Base-by-base conservation (phyloP, 2,329 filamentous ascomycete species). In the Aurifilum marmelostoma region DNA sequence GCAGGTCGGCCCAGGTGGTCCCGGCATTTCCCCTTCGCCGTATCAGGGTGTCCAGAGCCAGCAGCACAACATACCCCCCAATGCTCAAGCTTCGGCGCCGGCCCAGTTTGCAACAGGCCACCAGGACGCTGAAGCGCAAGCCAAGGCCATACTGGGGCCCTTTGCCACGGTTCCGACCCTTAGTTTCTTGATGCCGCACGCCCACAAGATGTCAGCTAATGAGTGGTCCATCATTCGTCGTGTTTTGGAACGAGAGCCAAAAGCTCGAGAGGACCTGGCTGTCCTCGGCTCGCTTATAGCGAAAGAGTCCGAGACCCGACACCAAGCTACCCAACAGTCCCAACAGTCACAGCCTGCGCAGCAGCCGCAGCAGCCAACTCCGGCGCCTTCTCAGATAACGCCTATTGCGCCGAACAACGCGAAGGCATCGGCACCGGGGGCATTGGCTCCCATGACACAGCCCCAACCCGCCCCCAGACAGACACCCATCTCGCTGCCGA, bases 161-260 rank as follows among this genome's bases (percentile, higher is more conserved):
- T 82, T 91, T 59, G 86, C 90, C 16, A 83, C 82, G 29, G 87
- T 88, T 21, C 88, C 90, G 0, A 91, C 90, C 0, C 88, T 92
- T 11, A 84, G 87, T 32, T 91, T 93, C 73, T 81, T 94, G 5
- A 82, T 93, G 59, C 87, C 89, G 6, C 89, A 92, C 72, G 90
- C 90, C 0, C 88, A 85, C 27, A 85, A 87, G 63, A 92, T 92
- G 83, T 85, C 89, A 60, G 83, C 87, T n/a, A 81, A 86, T 21
- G 92, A 97, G 76, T 91, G 96, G 86, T 84, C 87, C 67, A 88
- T 96, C 37, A 87, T 97, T 71, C 85, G 87, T 65, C 84, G 86
- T 52, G 89, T 95, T 18, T 84, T 93, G 32, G 85, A 89, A 63
- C 83, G 85, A 14, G 89, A 93, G 67, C 88, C 89, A 0, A 85